Base-by-base conservation (phyloP, 2,329 filamentous ascomycete genomes). In the Fusarium heterosporum region DNA sequence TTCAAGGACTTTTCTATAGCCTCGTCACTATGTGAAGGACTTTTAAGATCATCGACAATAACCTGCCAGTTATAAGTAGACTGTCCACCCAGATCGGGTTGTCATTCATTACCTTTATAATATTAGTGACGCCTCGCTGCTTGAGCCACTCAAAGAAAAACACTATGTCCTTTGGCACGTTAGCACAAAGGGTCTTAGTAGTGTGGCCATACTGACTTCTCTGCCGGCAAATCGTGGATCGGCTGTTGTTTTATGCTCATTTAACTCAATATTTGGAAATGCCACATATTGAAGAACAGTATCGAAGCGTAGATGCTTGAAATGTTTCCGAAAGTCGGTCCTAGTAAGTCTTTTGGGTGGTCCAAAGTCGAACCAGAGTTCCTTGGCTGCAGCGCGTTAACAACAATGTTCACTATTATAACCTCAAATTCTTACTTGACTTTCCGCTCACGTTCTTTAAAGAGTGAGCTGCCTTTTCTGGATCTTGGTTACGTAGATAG, bases 51-150 rank as follows among this genome's bases (percentile, higher is more conserved):
- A 3, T 64, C 58, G 0, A 64, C 53, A 14, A 62, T 61, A 8
- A 58, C 52, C 58, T 64, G 7, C 12, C 4, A 4, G 2, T 16
- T 17, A 11, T 36, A 13, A 11, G 12, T 16, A 26, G 8, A 29
- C 8, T 9, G n/a, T n/a, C n/a, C n/a, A n/a, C n/a, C n/a, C n/a
- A n/a, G n/a, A n/a, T n/a, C n/a, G n/a, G n/a, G n/a, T n/a, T n/a
- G n/a, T n/a, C n/a, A n/a, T n/a, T n/a, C n/a, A n/a, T 9, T 29
- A 64, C 61, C 39, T 57, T 64, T 34, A 62, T 58, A 11, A 64
- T 54, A 2, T 40, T 19, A 1, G 16, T 50, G 3, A 64, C 58
- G 0, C 39, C 22, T 9, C 50, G 26, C 7, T 42, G 25, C 19
- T 25, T 8, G 0, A 64, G n/a, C 58, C 53, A 64, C 3, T 62